Evolutionary conservation across 1,139 yeast species (phyloP).

Genomic region (Blastobotrys serpentis): DNA sequence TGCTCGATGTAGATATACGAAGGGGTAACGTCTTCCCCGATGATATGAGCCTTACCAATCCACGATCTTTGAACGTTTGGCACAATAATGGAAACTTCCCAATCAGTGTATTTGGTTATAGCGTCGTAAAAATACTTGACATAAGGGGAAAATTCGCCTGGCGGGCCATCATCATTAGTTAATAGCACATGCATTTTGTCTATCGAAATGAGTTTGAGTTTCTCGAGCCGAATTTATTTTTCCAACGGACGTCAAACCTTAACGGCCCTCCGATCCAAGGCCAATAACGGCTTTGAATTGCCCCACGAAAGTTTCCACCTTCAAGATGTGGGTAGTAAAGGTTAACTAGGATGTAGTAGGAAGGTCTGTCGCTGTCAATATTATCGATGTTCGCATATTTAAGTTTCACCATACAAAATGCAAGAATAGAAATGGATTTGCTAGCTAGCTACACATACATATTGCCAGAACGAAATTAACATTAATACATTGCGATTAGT

Average conservation of each 20-base stretch:
- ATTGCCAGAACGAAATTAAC: no score
- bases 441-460: no score
- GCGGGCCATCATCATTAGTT: constrained; percentile 96
- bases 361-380: no score
- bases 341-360: no score
- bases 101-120: constrained; percentile 60
- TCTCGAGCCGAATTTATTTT: background rate
- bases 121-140: constrained; percentile 78
- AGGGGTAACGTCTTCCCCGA: constrained; percentile 72
- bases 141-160: constrained; percentile 83
- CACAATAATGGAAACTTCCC: constrained; percentile 82
- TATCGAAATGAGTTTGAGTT: background rate
- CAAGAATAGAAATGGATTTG: no score
- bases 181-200: constrained; percentile 35
- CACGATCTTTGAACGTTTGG: constrained; percentile 72
- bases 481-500: no score
- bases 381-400: no score
- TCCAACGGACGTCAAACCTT: background rate
- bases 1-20: constrained; percentile 49
- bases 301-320: no score
- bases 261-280: no score
- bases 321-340: no score
- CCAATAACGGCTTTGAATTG: constrained; percentile 3
- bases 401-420: no score
- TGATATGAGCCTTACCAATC: constrained; percentile 97